Conservation (phyloP, 2,329 filamentous ascomycete species). For the Fusarium newnesense region DNA sequence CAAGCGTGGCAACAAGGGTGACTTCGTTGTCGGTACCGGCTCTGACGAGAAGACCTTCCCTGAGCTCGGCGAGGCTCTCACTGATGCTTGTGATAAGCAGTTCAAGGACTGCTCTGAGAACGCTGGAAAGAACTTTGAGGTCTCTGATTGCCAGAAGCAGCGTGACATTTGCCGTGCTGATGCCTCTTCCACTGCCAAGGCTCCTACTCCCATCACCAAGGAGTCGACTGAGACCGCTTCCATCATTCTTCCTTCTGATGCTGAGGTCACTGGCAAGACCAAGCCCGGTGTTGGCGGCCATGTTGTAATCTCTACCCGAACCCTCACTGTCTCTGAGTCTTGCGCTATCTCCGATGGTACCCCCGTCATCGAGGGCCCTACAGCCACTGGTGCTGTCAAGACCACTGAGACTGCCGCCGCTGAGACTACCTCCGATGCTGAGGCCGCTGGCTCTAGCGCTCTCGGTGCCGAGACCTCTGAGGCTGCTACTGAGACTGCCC, state of each 20-base stretch:
- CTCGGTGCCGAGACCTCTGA: slow-evolving; percentile 31
- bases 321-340: slow-evolving; percentile 42
- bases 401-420: slow-evolving; percentile 19
- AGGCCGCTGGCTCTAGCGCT: slow-evolving; percentile 14
- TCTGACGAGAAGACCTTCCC: slow-evolving; percentile 32
- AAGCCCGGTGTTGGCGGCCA: slow-evolving; percentile 37
- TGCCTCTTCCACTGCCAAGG: slow-evolving; percentile 38
- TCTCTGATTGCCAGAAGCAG: slow-evolving; percentile 41
- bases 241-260: slow-evolving; percentile 42
- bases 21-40: slow-evolving; percentile 37
- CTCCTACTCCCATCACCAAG: slow-evolving; percentile 28
- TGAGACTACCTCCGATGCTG: slow-evolving; percentile 19
- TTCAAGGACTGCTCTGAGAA: slow-evolving; percentile 37
- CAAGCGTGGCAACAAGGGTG: slow-evolving; percentile 30
- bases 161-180: slow-evolving; percentile 39
- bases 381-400: slow-evolving; percentile 19
- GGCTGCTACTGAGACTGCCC: slow-evolving; percentile 2
- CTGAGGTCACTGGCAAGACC: slow-evolving; percentile 20
- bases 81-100: slow-evolving; percentile 42
- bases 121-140: slow-evolving; percentile 41
- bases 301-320: slow-evolving; percentile 41
- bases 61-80: slow-evolving; percentile 37
- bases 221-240: slow-evolving; percentile 41
- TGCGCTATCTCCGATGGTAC: slow-evolving; percentile 40
- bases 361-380: slow-evolving; percentile 35